Conservation (phyloP, 495 filamentous ascomycete species). For the Penicillium daleae region DNA sequence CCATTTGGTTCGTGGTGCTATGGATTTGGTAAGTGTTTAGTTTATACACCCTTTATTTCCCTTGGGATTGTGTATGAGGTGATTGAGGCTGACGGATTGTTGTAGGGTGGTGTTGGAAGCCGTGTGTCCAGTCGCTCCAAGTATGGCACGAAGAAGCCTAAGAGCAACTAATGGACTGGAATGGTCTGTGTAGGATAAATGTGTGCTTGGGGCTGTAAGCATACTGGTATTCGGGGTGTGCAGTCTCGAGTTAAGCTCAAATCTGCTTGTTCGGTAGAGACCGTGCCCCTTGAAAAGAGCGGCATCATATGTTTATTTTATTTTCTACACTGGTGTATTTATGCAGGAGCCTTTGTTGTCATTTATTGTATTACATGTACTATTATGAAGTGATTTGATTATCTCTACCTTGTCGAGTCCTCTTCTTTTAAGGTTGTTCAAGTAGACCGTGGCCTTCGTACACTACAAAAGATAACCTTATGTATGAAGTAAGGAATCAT, state of each 20-base stretch:
- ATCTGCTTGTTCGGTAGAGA: background rate
- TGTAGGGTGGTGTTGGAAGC: slow-evolving; percentile 86
- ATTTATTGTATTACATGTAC: slow-evolving; percentile 21
- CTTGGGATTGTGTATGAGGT: background rate
- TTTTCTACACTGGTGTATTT: slow-evolving; percentile 16
- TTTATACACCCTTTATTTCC: background rate
- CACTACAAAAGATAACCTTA: background rate
- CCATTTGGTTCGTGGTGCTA: slow-evolving; percentile 83
- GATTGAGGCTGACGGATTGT: slow-evolving; percentile 13
- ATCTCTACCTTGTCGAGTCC: slow-evolving; percentile 5
- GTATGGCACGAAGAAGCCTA: slow-evolving; percentile 98
- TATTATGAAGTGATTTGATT: slow-evolving; percentile 16
- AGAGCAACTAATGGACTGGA: slow-evolving; percentile 52
- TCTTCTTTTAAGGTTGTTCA: background rate
- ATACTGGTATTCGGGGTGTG: background rate
- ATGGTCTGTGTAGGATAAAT: slow-evolving; percentile 8
- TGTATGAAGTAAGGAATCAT: background rate
- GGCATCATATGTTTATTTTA: slow-evolving; percentile 5
- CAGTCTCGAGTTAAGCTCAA: background rate
- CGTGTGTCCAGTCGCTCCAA: slow-evolving; percentile 85
- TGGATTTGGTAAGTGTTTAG: slow-evolving; percentile 80
- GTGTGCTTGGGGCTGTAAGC: background rate
- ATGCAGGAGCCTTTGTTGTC: slow-evolving; percentile 17
- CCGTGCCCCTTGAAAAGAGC: background rate
- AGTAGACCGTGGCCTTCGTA: background rate